Evolutionary conservation across 441 rosid species (phyloP), one percentile per base, ranked within the genome.

Genomic region (Arabidopsis lyrata): DNA sequence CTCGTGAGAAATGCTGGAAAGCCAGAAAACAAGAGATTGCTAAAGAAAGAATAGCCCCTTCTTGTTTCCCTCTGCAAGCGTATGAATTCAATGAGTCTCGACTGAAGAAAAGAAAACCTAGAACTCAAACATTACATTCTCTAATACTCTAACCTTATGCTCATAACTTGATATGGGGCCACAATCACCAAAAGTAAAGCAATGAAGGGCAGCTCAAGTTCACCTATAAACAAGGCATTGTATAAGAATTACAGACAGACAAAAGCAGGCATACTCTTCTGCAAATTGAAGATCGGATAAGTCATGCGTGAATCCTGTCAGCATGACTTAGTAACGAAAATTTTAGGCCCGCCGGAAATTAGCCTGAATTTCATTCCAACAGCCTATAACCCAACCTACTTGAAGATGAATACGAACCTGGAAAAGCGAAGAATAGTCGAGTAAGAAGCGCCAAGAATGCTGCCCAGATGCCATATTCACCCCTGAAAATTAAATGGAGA

Each of bases 401-500:
- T 57, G 66, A 66, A 60, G 72, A 56, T 24, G 14, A 64, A 36
- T 58, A 72, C 52, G 29, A 78, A 92, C 99, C 98, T 53, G 99
- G 98, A 63, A 92, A 82, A 59, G 80, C 44, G 82, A 86, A 95
- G 86, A 95, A 92, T 14, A 92, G 87, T 18, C 98, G 98, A 53
- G 86, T 88, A 34, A 92, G 86, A 80, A 95, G 91, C 5, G 89
- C 92, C 60, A 92, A 36, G 75, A 95, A 89, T 14, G 96, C 92
- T 24, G 91, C 57, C 99, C 96, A 92, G 35, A 87, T 41, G 24
- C 98, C 99, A 89, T 95, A 91, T 32, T 95, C 96, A 58, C 97
- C 89, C 83, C 99, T 95, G 85, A 63, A 85, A 83, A 82, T 27
- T 36, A 78, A 66, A 74, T 20, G 14, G 10, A 47, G 22, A 67